Evolutionary conservation across 139 green algal species (phyloP).

Genomic region (Spirogloea muscicola): DNA sequence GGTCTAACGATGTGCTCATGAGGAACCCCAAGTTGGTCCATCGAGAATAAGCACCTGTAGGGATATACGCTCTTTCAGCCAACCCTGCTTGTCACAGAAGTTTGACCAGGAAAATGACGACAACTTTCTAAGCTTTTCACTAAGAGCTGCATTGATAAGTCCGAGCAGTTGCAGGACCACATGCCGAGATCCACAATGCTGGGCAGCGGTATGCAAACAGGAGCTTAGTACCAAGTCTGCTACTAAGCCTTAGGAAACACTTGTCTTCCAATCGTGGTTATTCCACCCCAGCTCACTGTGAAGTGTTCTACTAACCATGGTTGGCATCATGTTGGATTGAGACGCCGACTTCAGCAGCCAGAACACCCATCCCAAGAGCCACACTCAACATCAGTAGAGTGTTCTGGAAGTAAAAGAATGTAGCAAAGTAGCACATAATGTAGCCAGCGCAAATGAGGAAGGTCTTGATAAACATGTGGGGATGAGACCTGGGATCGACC

Average conservation of each 20-base stretch:
- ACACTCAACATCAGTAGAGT: slow-evolving; percentile 27
- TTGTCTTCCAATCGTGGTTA: not conserved
- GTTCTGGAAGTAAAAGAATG: slow-evolving; percentile 51
- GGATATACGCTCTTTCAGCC: not conserved
- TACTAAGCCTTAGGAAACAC: not conserved
- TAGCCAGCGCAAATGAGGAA: slow-evolving; percentile 51
- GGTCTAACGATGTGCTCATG: slow-evolving; percentile 60
- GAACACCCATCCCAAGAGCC: slow-evolving; percentile 56
- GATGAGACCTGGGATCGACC: slow-evolving; percentile 57
- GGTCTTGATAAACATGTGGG: slow-evolving; percentile 62
- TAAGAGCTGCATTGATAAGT: too few relatives aligned
- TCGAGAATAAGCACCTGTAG: slow-evolving; percentile 51
- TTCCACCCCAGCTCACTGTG: too few relatives aligned
- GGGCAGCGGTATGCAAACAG: too few relatives aligned
- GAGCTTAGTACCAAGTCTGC: not conserved
- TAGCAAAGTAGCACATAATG: slow-evolving; percentile 46
- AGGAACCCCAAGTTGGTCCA: slow-evolving; percentile 37
- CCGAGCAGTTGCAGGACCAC: too few relatives aligned
- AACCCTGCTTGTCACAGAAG: not conserved
- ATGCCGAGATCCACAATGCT: not conserved
- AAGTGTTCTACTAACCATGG: slow-evolving; percentile 47
- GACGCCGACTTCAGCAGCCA: slow-evolving; percentile 64
- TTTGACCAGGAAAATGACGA: too few relatives aligned
- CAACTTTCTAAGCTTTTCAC: not conserved
- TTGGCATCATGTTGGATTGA: slow-evolving; percentile 69